Evolutionary conservation across 192 early-diverging fungal species (phyloP), one percentile per base, ranked within the genome.

Genomic region (Umbelopsis sp.): DNA sequence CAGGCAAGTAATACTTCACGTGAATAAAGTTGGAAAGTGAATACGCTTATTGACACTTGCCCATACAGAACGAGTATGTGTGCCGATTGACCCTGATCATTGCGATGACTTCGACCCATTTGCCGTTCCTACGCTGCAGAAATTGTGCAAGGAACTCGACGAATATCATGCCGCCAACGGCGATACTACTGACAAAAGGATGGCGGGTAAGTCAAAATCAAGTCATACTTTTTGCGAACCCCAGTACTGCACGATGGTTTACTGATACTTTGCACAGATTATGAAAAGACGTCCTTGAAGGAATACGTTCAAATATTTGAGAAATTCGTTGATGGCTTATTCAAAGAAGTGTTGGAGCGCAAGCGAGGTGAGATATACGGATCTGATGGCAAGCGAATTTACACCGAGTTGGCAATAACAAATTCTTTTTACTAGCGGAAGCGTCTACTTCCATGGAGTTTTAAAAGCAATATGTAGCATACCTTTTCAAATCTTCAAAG

Each of bases 81-180:
- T 97, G n/a, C 97, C 97, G 2, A 98, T 99, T 68, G 79, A 83
- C 33, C 84, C 88, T 3, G 84, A 87, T 51, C 77, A 76, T 16
- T 95, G 93, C 68, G 91, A 94, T 53, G 69, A 83, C 1, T 99
- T 98, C 76, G 86, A 98, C 69, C 97, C 97, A 25, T 77, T 89
- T 15, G 71, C 70, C 2, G 91, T 90, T 9, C 97, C 97, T 0
- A 95, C 88, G 1, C 68, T 99, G 35, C 64, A 79, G 13, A 77
- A 82, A 47, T 77, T 99, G 21, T 73, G 90, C 45, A 77, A 81
- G 37, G 91, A 97, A 65, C 53, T 94, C 35, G 87, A 90, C 64
- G 72, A 74, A 35, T 80, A 78, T 46, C 70, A 67, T 23, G 48
- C 30, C 48, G 27, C n/a, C n/a, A 51, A 64, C 23, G 52, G 44